A percentile compares a stretch with the other conserved stretches of the same genome.
These are phyloP conservation scores for Mortierella sp. DNA, from an alignment of 371 early-diverging fungal genomes.

Conservation along the genomic window DNA sequence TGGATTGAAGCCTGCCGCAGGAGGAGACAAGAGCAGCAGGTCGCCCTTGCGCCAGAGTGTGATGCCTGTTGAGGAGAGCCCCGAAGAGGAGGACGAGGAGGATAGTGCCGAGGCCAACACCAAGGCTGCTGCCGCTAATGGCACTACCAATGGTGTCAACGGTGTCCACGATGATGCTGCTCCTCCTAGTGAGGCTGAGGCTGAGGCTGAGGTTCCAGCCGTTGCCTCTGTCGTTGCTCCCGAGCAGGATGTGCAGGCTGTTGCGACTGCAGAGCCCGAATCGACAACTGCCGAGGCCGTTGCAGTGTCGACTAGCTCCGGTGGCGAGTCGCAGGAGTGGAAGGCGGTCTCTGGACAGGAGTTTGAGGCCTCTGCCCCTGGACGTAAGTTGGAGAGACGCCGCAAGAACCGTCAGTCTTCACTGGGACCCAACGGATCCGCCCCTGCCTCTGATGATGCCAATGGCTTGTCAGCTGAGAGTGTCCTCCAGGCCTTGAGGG, in stretches of 20 bases:
- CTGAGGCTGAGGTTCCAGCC: neutral
- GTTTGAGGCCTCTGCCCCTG: constrained; percentile 33
- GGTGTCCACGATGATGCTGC: neutral
- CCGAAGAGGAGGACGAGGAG: constrained; percentile 37
- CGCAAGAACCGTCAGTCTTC: constrained; percentile 42
- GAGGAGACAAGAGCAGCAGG: constrained; percentile 45
- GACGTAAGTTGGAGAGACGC: constrained; percentile 42
- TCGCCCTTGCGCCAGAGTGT: constrained; percentile 43
- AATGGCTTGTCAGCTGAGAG: constrained; percentile 44
- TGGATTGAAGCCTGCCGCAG: constrained; percentile 38
- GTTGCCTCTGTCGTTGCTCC: neutral
- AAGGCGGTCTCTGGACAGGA: constrained; percentile 35
- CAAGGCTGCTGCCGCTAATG: neutral
- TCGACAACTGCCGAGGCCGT: neutral
- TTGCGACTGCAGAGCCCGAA: neutral
- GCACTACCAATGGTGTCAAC: too few species aligned
- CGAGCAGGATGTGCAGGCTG: constrained; percentile 8
- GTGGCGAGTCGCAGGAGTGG: constrained; percentile 21
- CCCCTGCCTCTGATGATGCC: constrained; percentile 1
- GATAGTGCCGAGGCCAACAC: neutral
- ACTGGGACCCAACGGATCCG: neutral
- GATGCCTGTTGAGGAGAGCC: constrained; percentile 19
- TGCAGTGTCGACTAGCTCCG: neutral
- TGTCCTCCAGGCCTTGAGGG: constrained; percentile 44
- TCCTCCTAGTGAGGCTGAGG: neutral